Percentiles rank a stretch among this genome's conserved stretches.
phyloP scores from a whole-genome alignment of 2,329 filamentous ascomycete genomes.

The Neospermospora avenae region DNA sequence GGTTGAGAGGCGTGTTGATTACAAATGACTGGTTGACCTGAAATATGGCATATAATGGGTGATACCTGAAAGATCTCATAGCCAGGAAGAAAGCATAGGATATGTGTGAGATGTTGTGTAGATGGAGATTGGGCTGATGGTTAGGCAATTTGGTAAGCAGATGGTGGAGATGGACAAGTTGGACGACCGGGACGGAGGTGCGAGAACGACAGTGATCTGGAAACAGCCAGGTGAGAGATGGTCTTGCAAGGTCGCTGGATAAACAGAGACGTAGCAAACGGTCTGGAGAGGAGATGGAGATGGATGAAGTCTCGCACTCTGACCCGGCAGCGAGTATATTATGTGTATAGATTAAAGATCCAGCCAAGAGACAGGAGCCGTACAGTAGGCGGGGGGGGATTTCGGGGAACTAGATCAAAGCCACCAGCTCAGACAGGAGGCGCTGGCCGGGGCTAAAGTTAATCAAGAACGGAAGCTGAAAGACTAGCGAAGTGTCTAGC shows the following conservation, averaged over 20 bases:
- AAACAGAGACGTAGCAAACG: conserved; percentile 15
- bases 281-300: background rate
- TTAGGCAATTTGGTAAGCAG: background rate
- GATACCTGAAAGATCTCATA: conserved; percentile 10
- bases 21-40: conserved; percentile 9
- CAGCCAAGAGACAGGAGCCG: background rate
- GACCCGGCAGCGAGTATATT: conserved; percentile 15
- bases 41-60: conserved; percentile 6
- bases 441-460: background rate
- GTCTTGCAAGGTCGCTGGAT: conserved; percentile 8
- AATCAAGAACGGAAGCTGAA: background rate
- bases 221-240: background rate
- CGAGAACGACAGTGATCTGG: conserved; percentile 19
- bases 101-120: background rate
- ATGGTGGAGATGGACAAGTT: background rate
- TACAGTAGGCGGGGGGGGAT: no score
- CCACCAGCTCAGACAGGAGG: background rate
- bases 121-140: background rate
- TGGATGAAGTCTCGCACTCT: background rate
- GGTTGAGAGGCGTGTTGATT: conserved; percentile 11
- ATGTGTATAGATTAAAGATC: conserved; percentile 17
- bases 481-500: no score
- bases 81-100: background rate
- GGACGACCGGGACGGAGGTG: background rate
- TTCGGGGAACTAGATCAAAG: background rate